Evolutionary conservation across 768 basidiomycete genomes (phyloP).

Genomic region (Kwoniella dendrophila): DNA sequence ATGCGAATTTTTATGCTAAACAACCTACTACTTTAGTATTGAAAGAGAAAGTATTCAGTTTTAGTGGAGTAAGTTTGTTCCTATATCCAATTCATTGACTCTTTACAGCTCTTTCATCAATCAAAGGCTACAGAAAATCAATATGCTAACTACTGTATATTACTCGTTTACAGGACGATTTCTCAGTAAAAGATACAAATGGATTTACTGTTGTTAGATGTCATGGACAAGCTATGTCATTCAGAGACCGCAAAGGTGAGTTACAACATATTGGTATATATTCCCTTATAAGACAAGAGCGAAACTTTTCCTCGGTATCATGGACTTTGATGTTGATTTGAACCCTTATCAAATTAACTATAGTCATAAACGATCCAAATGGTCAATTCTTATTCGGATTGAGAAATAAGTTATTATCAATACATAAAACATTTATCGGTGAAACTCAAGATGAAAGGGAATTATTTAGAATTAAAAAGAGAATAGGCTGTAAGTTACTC

Average conservation of each 20-base stretch:
- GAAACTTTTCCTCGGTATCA: not conserved
- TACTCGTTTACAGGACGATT: conserved; percentile 46
- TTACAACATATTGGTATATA: not conserved
- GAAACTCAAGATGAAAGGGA: conserved; percentile 36
- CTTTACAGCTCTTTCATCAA: too few relatives aligned
- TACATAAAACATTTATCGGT: conserved; percentile 43
- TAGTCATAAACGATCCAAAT: conserved; percentile 51
- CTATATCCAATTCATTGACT: not conserved
- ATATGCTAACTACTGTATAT: too few relatives aligned
- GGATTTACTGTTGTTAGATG: conserved; percentile 43
- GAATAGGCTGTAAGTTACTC: conserved; percentile 33
- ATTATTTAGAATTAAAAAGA: conserved; percentile 43
- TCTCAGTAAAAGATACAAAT: conserved; percentile 49
- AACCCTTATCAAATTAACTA: not conserved
- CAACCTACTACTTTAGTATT: conserved; percentile 48
- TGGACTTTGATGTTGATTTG: not conserved
- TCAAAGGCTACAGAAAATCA: too few relatives aligned
- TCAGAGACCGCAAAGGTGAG: conserved; percentile 52
- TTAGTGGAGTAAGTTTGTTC: conserved; percentile 42
- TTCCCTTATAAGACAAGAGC: not conserved
- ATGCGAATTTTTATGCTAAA: conserved; percentile 44
- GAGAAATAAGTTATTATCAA: conserved; percentile 46
- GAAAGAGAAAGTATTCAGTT: conserved; percentile 52
- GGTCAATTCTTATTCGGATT: conserved; percentile 50
- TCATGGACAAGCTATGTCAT: conserved; percentile 44